A percentile compares a stretch with the other conserved stretches of the same genome.
Conservation (phyloP, 192 early-diverging fungal genomes). For the Thoreauomyces humboldtii region DNA sequence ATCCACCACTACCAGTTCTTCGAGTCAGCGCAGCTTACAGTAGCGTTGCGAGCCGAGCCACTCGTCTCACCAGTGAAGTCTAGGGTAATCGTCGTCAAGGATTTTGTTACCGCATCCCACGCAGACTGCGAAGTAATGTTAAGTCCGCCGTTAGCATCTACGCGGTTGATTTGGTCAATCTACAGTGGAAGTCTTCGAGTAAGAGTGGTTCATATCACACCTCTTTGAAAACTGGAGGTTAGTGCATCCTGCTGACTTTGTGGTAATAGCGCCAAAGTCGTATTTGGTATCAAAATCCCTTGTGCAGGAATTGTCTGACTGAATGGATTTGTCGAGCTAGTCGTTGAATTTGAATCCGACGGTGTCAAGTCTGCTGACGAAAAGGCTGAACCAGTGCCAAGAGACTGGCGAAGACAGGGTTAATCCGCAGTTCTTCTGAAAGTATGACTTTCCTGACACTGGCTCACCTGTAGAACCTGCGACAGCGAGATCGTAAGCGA, state of each 20-base stretch:
- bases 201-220: too few relatives aligned
- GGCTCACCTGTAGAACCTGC: conserved; percentile 11
- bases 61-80: conserved; percentile 33
- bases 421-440: too few relatives aligned
- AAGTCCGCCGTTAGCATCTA: conserved; percentile 20
- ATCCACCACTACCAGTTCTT: conserved; percentile 22
- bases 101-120: neutral
- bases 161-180: neutral
- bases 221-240: neutral
- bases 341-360: too few relatives aligned
- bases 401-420: too few relatives aligned
- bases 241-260: neutral
- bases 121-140: conserved; percentile 9
- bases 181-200: too few relatives aligned
- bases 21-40: too few relatives aligned
- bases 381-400: too few relatives aligned
- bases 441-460: too few relatives aligned
- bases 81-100: conserved; percentile 3
- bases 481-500: conserved; percentile 16
- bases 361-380: too few relatives aligned
- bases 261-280: conserved; percentile 1
- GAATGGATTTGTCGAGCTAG: too few relatives aligned
- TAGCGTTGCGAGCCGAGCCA: too few relatives aligned
- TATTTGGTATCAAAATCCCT: conserved; percentile 10
- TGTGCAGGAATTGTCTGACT: neutral